Evolutionary conservation across 768 basidiomycete genomes (phyloP).

Genomic region (Pisolithus orientalis): DNA sequence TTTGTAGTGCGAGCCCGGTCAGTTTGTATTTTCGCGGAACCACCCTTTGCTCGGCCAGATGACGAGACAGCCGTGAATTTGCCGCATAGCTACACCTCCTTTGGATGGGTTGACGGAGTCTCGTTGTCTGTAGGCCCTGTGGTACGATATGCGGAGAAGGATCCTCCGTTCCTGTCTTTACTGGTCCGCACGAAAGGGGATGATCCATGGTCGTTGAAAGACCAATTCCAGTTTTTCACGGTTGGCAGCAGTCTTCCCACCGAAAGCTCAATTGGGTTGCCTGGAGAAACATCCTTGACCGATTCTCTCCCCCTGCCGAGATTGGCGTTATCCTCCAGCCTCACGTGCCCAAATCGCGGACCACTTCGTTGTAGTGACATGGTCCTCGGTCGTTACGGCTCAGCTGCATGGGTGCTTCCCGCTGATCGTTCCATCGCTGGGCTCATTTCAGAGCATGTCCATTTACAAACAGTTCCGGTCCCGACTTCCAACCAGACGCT

Average conservation of each 20-base stretch:
- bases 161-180: slow-evolving; percentile 33
- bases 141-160: background rate
- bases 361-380: slow-evolving; percentile 50
- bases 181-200: slow-evolving; percentile 54
- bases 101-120: slow-evolving; percentile 65
- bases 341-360: slow-evolving; percentile 37
- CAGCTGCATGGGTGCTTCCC: slow-evolving; percentile 60
- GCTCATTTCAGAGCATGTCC: slow-evolving; percentile 23
- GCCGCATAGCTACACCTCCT: slow-evolving; percentile 40
- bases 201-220: slow-evolving; percentile 51
- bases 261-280: background rate
- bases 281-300: slow-evolving; percentile 12
- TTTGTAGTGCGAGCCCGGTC: slow-evolving; percentile 57
- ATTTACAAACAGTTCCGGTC: slow-evolving; percentile 10
- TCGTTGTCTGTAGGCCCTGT: slow-evolving; percentile 27
- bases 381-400: slow-evolving; percentile 47
- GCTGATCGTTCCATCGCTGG: slow-evolving; percentile 37
- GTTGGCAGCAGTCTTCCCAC: slow-evolving; percentile 30
- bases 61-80: slow-evolving; percentile 11
- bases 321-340: slow-evolving; percentile 33
- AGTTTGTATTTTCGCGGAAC: slow-evolving; percentile 48
- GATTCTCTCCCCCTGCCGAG: slow-evolving; percentile 38
- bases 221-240: slow-evolving; percentile 47
- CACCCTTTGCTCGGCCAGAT: slow-evolving; percentile 27
- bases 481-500: slow-evolving; percentile 32